Evolutionary conservation across 2,329 filamentous ascomycete species (phyloP), one percentile per base, ranked within the genome.

Genomic region (Fusarium heterosporum): DNA sequence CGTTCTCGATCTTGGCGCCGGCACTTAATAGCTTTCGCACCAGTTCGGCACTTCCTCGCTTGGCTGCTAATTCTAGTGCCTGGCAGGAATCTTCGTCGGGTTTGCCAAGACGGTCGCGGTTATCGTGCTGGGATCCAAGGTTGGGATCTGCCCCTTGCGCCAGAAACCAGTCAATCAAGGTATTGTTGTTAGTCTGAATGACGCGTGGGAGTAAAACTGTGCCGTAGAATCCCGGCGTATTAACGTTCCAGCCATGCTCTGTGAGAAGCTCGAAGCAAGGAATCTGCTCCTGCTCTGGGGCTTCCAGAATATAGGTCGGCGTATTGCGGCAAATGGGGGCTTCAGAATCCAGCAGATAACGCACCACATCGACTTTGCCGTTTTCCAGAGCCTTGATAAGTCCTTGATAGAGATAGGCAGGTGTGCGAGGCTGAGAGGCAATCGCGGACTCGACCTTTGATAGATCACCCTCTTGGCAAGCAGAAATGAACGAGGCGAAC

Each of bases 91-190:
- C n/a, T 3, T 25, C 22, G 3, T 68, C 63, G 2, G 69, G 41
- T 11, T 5, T 52, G 13, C 68, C 68, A n/a, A 46, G 28, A 9
- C 56, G 56, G 28, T 71, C 54, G 4, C 46, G 42, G 13, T 55
- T 49, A 2, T 67, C 47, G 6, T 52, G 43, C 10, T 70, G 64
- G 1, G 8, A 11, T 6, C 64, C 69, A 4, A 72, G 29, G 28
- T 72, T 71, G 4, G 70, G 62, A 39, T 72, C 46, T 25, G 69
- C 69, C 3, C 62, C 62, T 4, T 68, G 55, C 9, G 47, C 36
- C 0, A 72, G 62, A n/a, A 72, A 72, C 69, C 70, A 72, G 10
- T 57, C 30, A 8, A 72, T 41, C 4, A 72, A 54, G 8, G 6
- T 4, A 16, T 25, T 38, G 3, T 70, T 47, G 3, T 53, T 36